Base-by-base conservation (phyloP, 495 filamentous ascomycete species). In the Penicillium odoratum region DNA sequence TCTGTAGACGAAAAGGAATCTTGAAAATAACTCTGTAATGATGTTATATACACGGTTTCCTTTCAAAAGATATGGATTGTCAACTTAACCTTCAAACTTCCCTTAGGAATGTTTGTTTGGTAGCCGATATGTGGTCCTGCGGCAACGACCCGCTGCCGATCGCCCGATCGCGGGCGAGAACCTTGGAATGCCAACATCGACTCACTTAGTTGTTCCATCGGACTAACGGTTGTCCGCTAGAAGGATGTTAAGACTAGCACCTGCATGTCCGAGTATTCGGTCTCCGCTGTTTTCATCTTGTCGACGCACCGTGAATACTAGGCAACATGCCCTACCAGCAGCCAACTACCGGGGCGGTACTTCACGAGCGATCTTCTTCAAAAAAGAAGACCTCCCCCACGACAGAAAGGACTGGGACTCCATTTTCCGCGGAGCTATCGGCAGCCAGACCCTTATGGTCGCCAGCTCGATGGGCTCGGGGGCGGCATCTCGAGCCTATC, bases 331-430 rank as follows among this genome's bases (percentile, higher is more conserved):
- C 46, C 75, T 88, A 21, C 82, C 82, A 5, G 87, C 86, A 28
- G 74, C 85, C 38, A 91, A 89, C 71, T 88, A 87, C 65, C 85
- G 89, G 56, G 87, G 88, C 49, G 88, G 88, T 29, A 90, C 87
- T 1, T 89, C 87, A 4, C 84, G 85, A 48, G 89, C 85, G 11
- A 73, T 91, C 4, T 76, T 92, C 42, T 81, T 91, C 69, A 70
- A 76, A 8, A 66, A 78, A 45, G 61, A 72, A 0, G 68, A 83
- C 55, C 76, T 88, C 5, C 82, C 88, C 0, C 45, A 67, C 4
- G 60, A 80, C 36, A 72, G 63, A 3, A 43, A 51, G 3, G 53
- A 78, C 59, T 90, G 88, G 88, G 65, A 60, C 5, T 48, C 66
- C 0, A 80, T 90, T n/a, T 85, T 92, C 48, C 77, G 76, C 7